phyloP scores from a whole-genome alignment of 1,284 basidiomycete species.

The Wallemia mellicola region DNA sequence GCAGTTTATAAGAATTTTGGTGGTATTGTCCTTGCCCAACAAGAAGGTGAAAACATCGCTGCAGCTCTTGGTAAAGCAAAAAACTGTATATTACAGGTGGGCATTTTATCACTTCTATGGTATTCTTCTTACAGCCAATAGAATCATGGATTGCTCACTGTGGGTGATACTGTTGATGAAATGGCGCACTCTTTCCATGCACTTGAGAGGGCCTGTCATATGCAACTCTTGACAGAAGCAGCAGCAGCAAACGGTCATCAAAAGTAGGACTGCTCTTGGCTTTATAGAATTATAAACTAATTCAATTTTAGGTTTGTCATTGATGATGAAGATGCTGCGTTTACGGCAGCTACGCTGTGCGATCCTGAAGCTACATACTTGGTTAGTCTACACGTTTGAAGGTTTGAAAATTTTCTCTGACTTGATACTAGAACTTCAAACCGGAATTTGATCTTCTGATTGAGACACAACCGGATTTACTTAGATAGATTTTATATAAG shows the following conservation, averaged over 20 bases:
- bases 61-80: slow-evolving; percentile 13
- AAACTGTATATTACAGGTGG: slow-evolving; percentile 9
- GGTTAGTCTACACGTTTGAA: too few relatives aligned
- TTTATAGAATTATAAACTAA: background rate
- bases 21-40: slow-evolving; percentile 14
- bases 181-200: slow-evolving; percentile 13
- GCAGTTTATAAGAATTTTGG: slow-evolving; percentile 10
- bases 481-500: too few relatives aligned
- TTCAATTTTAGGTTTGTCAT: slow-evolving; percentile 9
- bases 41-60: slow-evolving; percentile 14
- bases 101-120: background rate
- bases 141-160: slow-evolving; percentile 6
- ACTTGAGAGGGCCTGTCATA: slow-evolving; percentile 15
- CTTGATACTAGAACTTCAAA: too few relatives aligned
- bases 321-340: slow-evolving; percentile 13
- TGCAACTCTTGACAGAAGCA: slow-evolving; percentile 15
- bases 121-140: background rate
- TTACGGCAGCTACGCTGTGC: slow-evolving; percentile 14
- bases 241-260: slow-evolving; percentile 11
- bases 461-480: too few relatives aligned
- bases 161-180: slow-evolving; percentile 12
- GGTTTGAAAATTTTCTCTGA: too few relatives aligned
- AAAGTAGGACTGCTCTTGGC: too few relatives aligned
- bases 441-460: too few relatives aligned
- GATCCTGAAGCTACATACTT: slow-evolving; percentile 11